Conservation (phyloP, 2,329 filamentous ascomycete species). For the Cytospora piceae region DNA sequence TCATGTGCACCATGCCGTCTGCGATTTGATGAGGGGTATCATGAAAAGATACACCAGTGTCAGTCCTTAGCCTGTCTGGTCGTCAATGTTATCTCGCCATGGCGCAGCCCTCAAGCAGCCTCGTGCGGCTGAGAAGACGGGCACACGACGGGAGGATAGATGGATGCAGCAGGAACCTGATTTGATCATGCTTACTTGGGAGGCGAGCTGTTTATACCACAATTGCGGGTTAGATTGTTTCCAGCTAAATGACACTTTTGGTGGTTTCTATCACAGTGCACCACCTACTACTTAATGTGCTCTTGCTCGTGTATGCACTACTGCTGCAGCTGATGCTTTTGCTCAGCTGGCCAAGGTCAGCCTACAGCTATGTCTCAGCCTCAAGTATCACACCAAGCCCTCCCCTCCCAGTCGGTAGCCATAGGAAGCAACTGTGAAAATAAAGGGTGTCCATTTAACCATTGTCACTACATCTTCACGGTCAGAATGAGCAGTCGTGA, state of each 20-base stretch:
- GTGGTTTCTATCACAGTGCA: neutral
- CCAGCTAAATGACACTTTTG: neutral
- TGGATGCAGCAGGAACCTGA: neutral
- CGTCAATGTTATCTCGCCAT: neutral
- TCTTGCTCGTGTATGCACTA: neutral
- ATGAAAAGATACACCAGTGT: neutral
- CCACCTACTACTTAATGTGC: neutral
- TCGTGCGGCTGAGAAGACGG: neutral
- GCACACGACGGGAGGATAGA: neutral
- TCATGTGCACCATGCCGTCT: neutral
- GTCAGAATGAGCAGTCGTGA: neutral
- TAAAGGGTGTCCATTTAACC: too few species aligned
- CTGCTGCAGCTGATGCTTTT: neutral
- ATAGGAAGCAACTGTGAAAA: too few species aligned
- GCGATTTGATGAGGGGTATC: neutral
- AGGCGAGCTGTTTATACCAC: constrained; percentile 1
- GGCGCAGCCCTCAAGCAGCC: neutral
- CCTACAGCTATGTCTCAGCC: neutral
- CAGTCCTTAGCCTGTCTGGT: neutral
- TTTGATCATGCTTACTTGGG: neutral
- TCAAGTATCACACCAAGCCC: too few species aligned
- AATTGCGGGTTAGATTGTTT: neutral
- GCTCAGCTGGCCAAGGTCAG: neutral
- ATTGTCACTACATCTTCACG: neutral
- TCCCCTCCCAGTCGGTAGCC: too few species aligned